Evolutionary conservation across 1,284 basidiomycete species (phyloP).

Genomic region (Heterobasidion irregulare): DNA sequence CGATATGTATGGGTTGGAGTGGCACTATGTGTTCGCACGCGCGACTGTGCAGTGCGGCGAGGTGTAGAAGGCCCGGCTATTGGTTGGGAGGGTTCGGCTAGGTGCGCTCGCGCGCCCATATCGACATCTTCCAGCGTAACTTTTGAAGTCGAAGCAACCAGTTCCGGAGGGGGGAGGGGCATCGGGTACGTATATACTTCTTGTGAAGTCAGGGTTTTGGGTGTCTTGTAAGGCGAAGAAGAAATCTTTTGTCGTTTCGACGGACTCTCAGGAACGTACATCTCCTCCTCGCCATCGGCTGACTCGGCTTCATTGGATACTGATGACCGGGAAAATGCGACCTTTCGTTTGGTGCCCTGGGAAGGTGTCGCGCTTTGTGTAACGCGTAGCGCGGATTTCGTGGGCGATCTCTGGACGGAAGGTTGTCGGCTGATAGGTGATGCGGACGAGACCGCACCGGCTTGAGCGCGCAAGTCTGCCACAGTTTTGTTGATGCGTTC

Average conservation of each 20-base stretch:
- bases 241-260: constrained; percentile 7
- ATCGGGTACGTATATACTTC: constrained; percentile 6
- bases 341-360: constrained; percentile 8
- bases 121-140: background rate
- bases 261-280: constrained; percentile 8
- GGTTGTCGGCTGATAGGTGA: background rate
- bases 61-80: constrained; percentile 10
- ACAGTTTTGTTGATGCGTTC: constrained; percentile 4
- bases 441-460: background rate
- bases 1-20: background rate
- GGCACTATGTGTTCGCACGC: background rate
- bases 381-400: constrained; percentile 10
- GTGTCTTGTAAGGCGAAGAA: constrained; percentile 3
- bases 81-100: background rate
- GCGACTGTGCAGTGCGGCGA: constrained; percentile 2
- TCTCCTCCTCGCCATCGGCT: constrained; percentile 4
- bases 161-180: background rate
- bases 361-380: constrained; percentile 1
- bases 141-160: constrained; percentile 5
- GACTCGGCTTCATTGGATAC: background rate
- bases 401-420: constrained; percentile 6
- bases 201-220: background rate
- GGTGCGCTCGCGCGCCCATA: background rate
- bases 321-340: constrained; percentile 4
- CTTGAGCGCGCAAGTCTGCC: constrained; percentile 3